Evolutionary conservation across 306 rosid species (phyloP).

Genomic region (Macrotyloma uniflorum): DNA sequence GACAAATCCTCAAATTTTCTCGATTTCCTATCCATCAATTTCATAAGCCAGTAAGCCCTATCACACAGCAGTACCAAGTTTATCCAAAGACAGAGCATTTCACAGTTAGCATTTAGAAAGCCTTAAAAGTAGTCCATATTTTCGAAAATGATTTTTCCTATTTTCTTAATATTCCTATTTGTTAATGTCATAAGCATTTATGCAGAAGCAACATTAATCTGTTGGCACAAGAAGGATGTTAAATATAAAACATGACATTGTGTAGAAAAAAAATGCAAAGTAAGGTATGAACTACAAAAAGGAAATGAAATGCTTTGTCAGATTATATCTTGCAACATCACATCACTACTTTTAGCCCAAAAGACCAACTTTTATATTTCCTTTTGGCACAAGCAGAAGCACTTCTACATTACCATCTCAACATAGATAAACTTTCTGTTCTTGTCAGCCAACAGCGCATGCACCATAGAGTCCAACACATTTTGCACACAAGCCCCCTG

Average conservation of each 20-base stretch:
- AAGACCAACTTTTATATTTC: conserved; percentile 7
- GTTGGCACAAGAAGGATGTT: neutral
- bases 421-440: conserved; percentile 82
- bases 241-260: conserved; percentile 15
- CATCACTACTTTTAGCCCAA: neutral
- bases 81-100: neutral
- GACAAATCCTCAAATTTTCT: neutral
- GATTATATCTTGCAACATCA: conserved; percentile 4
- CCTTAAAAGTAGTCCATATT: neutral
- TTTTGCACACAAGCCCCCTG: conserved; percentile 87
- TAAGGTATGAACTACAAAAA: neutral
- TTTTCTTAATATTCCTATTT: neutral
- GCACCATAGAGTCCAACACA: conserved; percentile 70
- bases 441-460: conserved; percentile 75
- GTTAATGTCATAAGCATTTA: neutral
- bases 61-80: neutral
- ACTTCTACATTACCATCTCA: conserved; percentile 61
- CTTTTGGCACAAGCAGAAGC: neutral
- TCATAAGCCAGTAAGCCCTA: conserved; percentile 26
- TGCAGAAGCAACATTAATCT: neutral
- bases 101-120: neutral
- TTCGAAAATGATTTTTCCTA: neutral
- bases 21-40: neutral
- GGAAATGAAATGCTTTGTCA: conserved; percentile 3
- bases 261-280: neutral